Percentiles rank a stretch among this genome's conserved stretches.
Evolutionary conservation across 805 yeast genomes (phyloP).

Genomic region (Cyberlindnera mississippiensis): DNA sequence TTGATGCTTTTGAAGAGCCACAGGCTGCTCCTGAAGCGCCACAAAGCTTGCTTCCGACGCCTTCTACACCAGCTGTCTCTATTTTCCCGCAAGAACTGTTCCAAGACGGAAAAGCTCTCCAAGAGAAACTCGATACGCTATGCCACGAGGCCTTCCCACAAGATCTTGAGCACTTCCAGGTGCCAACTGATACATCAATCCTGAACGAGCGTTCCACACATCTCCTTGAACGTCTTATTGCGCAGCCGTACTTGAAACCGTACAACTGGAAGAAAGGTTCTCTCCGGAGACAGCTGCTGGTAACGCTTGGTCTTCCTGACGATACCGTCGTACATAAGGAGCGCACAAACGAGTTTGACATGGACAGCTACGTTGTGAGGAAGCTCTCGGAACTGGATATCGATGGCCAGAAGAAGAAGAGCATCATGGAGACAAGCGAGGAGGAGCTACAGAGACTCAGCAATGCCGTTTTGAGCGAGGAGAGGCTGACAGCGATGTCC

Average conservation of each 20-base stretch:
- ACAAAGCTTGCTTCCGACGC: neutral
- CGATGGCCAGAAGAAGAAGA: constrained; percentile 29
- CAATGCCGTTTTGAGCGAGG: constrained; percentile 14
- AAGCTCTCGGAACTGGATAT: constrained; percentile 32
- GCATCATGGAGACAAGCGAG: constrained; percentile 25
- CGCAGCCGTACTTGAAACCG: constrained; percentile 47
- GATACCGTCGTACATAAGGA: constrained; percentile 50
- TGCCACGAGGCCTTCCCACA: constrained; percentile 13
- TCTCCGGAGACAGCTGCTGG: constrained; percentile 57
- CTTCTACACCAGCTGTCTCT: neutral
- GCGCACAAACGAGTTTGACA: constrained; percentile 23
- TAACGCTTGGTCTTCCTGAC: constrained; percentile 69
- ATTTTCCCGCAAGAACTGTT: constrained; percentile 19
- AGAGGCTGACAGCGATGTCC: constrained; percentile 26
- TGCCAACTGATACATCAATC: constrained; percentile 14
- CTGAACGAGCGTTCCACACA: constrained; percentile 34
- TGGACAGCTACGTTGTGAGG: constrained; percentile 18
- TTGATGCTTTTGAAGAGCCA: constrained; percentile 29
- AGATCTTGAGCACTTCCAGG: constrained; percentile 2
- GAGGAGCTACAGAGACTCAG: constrained; percentile 18
- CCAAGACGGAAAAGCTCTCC: constrained; percentile 5
- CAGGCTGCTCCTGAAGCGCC: constrained; percentile 3
- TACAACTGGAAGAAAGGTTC: constrained; percentile 69
- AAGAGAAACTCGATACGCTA: constrained; percentile 9
- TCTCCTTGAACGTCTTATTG: constrained; percentile 45